phyloP scores from a whole-genome alignment of 2,329 filamentous ascomycete species.

The Orbilia oligospora region DNA sequence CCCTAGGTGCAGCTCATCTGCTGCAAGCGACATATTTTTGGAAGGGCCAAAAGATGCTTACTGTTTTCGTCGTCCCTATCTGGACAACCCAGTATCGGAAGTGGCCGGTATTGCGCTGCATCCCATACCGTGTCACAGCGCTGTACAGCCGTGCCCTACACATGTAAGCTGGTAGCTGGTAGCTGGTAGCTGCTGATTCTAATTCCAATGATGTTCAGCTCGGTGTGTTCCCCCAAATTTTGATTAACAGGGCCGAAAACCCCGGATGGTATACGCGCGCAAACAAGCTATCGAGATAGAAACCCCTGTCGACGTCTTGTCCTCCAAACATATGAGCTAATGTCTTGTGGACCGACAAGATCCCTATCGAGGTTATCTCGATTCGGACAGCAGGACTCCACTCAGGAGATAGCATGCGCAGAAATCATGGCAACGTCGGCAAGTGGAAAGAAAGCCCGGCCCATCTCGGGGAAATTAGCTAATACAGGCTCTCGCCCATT shows the following conservation, averaged over 20 bases:
- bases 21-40: slow-evolving; percentile 52
- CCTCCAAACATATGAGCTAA: slow-evolving; percentile 4
- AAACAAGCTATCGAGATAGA: slow-evolving; percentile 28
- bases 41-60: slow-evolving; percentile 5
- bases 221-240: neutral
- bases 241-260: slow-evolving; percentile 21
- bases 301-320: neutral
- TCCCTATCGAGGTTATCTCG: slow-evolving; percentile 16
- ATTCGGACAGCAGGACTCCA: slow-evolving; percentile 23
- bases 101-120: slow-evolving; percentile 2
- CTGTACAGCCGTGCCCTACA: neutral
- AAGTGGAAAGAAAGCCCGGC: slow-evolving; percentile 28
- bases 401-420: slow-evolving; percentile 8
- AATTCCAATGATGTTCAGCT: slow-evolving; percentile 23
- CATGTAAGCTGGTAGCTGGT: neutral
- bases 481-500: slow-evolving; percentile 26
- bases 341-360: neutral
- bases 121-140: neutral
- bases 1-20: slow-evolving; percentile 44
- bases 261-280: slow-evolving; percentile 9
- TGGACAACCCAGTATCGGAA: slow-evolving; percentile 17
- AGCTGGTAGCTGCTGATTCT: neutral
- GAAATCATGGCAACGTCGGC: slow-evolving; percentile 16
- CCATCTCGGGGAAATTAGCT: slow-evolving; percentile 44
- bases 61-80: slow-evolving; percentile 16